Evolutionary conservation across 371 early-diverging fungal genomes (phyloP).

Genomic region (Amoeboaphelidium occidentale): DNA sequence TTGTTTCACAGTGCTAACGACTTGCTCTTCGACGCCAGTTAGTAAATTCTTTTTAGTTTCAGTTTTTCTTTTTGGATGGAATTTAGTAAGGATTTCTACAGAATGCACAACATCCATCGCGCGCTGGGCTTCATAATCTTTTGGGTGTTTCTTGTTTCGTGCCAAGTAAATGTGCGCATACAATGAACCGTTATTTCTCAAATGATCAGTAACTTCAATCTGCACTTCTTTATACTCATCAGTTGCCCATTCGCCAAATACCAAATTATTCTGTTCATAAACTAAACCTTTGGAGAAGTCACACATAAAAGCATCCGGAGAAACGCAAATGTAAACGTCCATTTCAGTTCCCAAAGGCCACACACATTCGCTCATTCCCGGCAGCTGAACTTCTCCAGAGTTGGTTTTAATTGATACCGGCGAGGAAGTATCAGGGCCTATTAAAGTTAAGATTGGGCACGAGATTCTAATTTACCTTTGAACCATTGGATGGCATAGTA

Average conservation of each 20-base stretch:
- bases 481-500: no score
- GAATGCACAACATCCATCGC: slow-evolving; percentile 21
- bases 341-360: neutral
- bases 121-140: slow-evolving; percentile 21
- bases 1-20: neutral
- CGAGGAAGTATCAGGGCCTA: no score
- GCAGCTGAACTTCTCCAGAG: no score
- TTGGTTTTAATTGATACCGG: no score
- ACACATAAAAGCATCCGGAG: neutral
- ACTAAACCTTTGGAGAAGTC: neutral
- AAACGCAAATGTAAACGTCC: neutral
- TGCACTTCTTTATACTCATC: neutral
- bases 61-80: slow-evolving; percentile 28
- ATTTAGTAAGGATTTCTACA: slow-evolving; percentile 41
- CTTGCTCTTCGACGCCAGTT: slow-evolving; percentile 14
- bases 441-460: no score
- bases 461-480: no score
- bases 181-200: slow-evolving; percentile 52
- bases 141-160: slow-evolving; percentile 19
- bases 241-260: neutral
- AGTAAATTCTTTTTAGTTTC: slow-evolving; percentile 42
- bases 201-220: slow-evolving; percentile 6
- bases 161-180: slow-evolving; percentile 56
- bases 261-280: neutral
- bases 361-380: neutral